phyloP scores from a whole-genome alignment of 1,284 basidiomycete species.

The Moesziomyces globuligerus region DNA sequence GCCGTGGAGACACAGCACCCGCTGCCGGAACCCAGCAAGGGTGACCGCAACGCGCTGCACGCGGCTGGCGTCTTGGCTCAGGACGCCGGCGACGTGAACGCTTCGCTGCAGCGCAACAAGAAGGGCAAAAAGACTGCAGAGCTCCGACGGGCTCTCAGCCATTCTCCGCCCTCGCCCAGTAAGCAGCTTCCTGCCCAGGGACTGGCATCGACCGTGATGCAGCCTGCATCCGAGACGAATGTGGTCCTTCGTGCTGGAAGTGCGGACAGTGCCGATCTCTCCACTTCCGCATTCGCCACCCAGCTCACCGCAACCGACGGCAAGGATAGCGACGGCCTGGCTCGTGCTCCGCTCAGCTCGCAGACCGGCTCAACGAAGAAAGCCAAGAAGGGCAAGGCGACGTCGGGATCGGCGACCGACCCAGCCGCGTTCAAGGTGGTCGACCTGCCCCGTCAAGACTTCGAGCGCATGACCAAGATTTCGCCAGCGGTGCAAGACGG shows the following conservation, averaged over 20 bases:
- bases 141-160: slow-evolving; percentile 31
- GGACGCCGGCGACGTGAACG: slow-evolving; percentile 12
- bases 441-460: slow-evolving; percentile 39
- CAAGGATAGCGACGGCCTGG: slow-evolving; percentile 4
- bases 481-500: slow-evolving; percentile 37
- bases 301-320: background rate
- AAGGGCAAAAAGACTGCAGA: slow-evolving; percentile 37
- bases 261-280: slow-evolving; percentile 14
- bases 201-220: slow-evolving; percentile 8
- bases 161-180: slow-evolving; percentile 36
- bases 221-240: slow-evolving; percentile 6
- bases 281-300: slow-evolving; percentile 4
- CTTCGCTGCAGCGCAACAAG: slow-evolving; percentile 14
- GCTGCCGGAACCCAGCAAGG: slow-evolving; percentile 37
- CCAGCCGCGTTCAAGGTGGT: slow-evolving; percentile 26
- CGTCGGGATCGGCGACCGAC: slow-evolving; percentile 18
- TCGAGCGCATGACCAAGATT: slow-evolving; percentile 37
- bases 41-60: slow-evolving; percentile 21
- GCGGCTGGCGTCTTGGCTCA: slow-evolving; percentile 1
- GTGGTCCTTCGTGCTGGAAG: slow-evolving; percentile 14
- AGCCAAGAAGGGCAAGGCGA: slow-evolving; percentile 28
- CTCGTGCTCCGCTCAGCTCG: background rate
- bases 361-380: slow-evolving; percentile 24
- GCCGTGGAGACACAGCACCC: slow-evolving; percentile 22
- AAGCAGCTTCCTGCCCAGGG: slow-evolving; percentile 16